Base-by-base conservation (phyloP, 441 rosid genomes). In the Pelargonium cotyledonis region DNA sequence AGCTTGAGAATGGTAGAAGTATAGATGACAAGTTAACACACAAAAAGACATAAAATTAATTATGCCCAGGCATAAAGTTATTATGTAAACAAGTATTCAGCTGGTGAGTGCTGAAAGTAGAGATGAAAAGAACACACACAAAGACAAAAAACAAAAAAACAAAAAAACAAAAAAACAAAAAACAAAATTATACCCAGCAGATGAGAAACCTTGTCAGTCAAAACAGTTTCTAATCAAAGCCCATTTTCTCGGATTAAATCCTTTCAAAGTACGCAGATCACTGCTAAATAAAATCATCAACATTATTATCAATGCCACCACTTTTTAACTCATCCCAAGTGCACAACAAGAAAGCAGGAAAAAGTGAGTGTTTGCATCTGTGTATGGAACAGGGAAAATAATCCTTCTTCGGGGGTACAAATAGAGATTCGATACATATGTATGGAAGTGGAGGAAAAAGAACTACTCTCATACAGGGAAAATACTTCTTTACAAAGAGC, bases 41-140 rank as follows among this genome's bases (percentile, higher is more conserved):
- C 9, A 14, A 6, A 11, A 49, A 26, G 31, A 26, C 31, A 49
- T 49, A 49, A 49, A 49, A 14, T n/a, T 11, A 49, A 49, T 49
- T 49, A 49, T 2, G n/a, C 55, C 55, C 55, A 49, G 55, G 5
- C 9, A 14, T 3, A 88, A 66, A 88, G 91, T 76, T 88, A 8
- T 64, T 35, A 79, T 16, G 46, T 65, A 72, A 60, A 58, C 8
- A 9, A 57, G 15, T 21, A 5, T 16, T 21, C 2, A 21, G 16
- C 16, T 11, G n/a, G 55, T 11, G 55, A 49, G 9, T 43, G n/a
- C 12, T 26, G 41, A 3, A 49, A 49, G 15, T 49, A 49, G 55
- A 49, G 55, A 49, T 49, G n/a, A 49, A 2, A 49, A 5, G n/a
- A 49, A 49, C 55, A n/a, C 55, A 49, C 9, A 14, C 3, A 11